phyloP scores from a whole-genome alignment of 2,329 filamentous ascomycete species.

The Fusarium graminum region DNA sequence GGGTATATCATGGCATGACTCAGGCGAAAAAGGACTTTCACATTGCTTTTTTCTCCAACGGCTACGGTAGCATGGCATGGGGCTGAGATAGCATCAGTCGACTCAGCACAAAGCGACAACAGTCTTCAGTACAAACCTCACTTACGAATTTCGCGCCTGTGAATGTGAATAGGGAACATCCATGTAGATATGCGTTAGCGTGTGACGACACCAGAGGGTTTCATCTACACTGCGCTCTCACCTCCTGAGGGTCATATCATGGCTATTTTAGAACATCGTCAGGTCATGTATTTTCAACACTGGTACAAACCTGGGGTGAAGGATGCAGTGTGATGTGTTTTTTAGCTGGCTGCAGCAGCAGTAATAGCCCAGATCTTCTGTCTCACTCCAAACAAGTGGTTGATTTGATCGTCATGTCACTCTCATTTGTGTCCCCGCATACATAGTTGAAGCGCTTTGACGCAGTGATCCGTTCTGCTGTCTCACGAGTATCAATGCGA shows the following conservation, averaged over 20 bases:
- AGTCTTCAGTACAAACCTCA: not conserved
- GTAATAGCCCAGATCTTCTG: slow-evolving; percentile 12
- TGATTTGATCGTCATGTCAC: not conserved
- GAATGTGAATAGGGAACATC: not conserved
- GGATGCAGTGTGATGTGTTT: slow-evolving; percentile 5
- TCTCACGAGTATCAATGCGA: slow-evolving; percentile 14
- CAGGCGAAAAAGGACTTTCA: not conserved
- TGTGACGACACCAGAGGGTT: slow-evolving; percentile 1
- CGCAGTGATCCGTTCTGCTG: slow-evolving; percentile 23
- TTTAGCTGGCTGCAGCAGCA: slow-evolving; percentile 5
- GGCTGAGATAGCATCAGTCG: not conserved
- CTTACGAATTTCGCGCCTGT: not conserved
- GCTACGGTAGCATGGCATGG: not conserved
- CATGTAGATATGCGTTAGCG: slow-evolving; percentile 21
- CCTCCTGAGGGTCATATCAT: not conserved
- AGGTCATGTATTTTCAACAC: not conserved
- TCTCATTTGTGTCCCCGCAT: not conserved
- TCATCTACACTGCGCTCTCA: not conserved
- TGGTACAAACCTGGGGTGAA: not conserved
- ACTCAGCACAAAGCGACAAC: not conserved
- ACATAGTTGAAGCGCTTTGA: not conserved
- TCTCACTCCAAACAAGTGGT: slow-evolving; percentile 2
- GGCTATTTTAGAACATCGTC: not conserved
- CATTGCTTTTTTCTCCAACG: slow-evolving; percentile 7
- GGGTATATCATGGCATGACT: not conserved